Evolutionary conservation across 306 rosid genomes (phyloP).

Genomic region (Rosa rugosa): DNA sequence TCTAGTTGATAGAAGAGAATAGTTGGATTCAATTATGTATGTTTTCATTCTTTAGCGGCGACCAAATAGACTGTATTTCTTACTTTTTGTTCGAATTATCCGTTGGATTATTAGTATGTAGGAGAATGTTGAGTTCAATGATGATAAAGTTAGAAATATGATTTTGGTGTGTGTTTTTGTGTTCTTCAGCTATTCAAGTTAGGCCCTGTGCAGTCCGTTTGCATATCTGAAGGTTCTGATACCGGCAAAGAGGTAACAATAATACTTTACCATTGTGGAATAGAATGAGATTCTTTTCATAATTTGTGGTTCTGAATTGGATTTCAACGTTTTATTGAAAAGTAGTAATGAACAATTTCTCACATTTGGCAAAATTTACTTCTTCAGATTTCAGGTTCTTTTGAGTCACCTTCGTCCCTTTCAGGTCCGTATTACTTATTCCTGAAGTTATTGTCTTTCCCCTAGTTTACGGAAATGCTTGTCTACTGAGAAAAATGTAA

Average conservation of each 20-base stretch:
- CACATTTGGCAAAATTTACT: background rate
- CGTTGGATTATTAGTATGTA: background rate
- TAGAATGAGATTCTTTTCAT: no score
- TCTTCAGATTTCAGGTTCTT: slow-evolving; percentile 42
- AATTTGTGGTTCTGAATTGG: no score
- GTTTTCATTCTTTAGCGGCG: background rate
- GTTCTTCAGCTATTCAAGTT: slow-evolving; percentile 65
- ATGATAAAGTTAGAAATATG: slow-evolving; percentile 8
- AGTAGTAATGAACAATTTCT: background rate
- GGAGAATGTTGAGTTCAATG: background rate
- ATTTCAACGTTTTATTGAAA: no score
- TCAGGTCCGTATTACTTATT: slow-evolving; percentile 53
- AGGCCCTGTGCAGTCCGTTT: slow-evolving; percentile 63
- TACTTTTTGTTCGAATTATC: background rate
- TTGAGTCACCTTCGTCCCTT: slow-evolving; percentile 37
- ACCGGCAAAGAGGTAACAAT: slow-evolving; percentile 46
- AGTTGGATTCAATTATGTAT: background rate
- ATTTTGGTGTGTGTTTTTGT: slow-evolving; percentile 24
- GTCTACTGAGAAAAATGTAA: background rate
- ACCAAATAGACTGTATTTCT: background rate
- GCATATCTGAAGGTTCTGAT: slow-evolving; percentile 58
- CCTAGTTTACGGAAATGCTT: background rate
- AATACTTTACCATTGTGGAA: background rate
- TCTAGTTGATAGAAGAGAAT: background rate
- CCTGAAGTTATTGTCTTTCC: background rate